A percentile compares a stretch with the other conserved stretches of the same genome.
Conservation (phyloP, 1,284 basidiomycete genomes). For the Rhodotorula sp. region DNA sequence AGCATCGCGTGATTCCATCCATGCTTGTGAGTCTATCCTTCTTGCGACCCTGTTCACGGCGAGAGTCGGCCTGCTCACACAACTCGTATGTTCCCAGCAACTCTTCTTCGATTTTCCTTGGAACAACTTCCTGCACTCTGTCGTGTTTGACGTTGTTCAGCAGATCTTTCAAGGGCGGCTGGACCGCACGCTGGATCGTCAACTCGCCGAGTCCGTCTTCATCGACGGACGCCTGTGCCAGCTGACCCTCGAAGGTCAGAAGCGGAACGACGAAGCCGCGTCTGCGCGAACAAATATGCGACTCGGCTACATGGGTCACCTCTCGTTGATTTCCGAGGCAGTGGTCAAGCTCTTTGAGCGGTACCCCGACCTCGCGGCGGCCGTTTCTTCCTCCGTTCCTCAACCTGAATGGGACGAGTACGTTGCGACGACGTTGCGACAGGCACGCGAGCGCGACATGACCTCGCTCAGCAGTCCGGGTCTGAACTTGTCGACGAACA, state of each 20-base stretch:
- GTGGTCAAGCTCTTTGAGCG: conserved; percentile 78
- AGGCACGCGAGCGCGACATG: conserved; percentile 79
- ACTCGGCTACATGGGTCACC: conserved; percentile 94
- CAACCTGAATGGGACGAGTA: conserved; percentile 84
- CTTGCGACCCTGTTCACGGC: too few relatives aligned
- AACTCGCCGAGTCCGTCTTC: conserved; percentile 76
- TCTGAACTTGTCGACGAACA: conserved; percentile 48
- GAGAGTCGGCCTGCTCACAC: too few relatives aligned
- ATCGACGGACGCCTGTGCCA: conserved; percentile 73
- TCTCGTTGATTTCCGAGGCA: conserved; percentile 88
- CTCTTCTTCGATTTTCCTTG: conserved; percentile 94
- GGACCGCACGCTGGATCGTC: conserved; percentile 71
- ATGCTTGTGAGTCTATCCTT: conserved; percentile 61
- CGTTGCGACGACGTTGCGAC: conserved; percentile 73
- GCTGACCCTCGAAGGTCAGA: conserved; percentile 78
- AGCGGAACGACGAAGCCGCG: conserved; percentile 70
- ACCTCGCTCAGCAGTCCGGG: conserved; percentile 69
- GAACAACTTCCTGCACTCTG: conserved; percentile 98
- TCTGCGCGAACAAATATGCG: conserved; percentile 68
- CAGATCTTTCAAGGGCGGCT: conserved; percentile 87
- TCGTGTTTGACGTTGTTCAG: conserved; percentile 94
- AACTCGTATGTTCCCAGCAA: conserved; percentile 56
- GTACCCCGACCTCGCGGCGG: conserved; percentile 75
- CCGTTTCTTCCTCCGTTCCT: conserved; percentile 62
- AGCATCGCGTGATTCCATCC: conserved; percentile 67